Evolutionary conservation across 345 rosid species (phyloP).

Genomic region (Acer negundo): DNA sequence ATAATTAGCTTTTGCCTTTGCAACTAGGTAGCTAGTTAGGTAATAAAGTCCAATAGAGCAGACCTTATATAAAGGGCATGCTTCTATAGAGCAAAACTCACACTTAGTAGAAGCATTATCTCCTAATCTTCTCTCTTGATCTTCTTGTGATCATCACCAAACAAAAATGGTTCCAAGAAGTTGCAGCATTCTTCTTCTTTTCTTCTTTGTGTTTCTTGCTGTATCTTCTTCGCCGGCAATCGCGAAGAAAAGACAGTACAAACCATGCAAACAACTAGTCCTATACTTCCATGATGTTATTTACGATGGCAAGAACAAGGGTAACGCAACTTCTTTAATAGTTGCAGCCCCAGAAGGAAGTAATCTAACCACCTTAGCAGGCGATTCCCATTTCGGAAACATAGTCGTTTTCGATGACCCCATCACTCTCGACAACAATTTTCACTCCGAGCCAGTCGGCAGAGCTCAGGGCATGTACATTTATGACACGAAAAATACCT

Average conservation of each 20-base stretch:
- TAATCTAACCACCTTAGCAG: slow-evolving; percentile 37
- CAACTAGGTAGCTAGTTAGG: too few species aligned
- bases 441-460: slow-evolving; percentile 41
- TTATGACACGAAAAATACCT: slow-evolving; percentile 43
- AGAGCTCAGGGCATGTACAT: slow-evolving; percentile 54
- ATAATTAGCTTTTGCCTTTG: neutral
- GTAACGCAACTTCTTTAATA: slow-evolving; percentile 46
- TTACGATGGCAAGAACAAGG: slow-evolving; percentile 48
- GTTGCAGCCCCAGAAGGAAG: slow-evolving; percentile 43
- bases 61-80: neutral
- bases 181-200: neutral
- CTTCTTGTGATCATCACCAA: too few species aligned
- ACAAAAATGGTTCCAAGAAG: slow-evolving; percentile 19
- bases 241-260: slow-evolving; percentile 10
- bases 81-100: neutral
- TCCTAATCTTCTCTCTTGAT: neutral
- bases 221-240: neutral
- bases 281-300: slow-evolving; percentile 52
- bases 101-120: neutral
- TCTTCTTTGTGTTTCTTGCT: slow-evolving; percentile 12
- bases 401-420: slow-evolving; percentile 54
- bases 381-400: slow-evolving; percentile 42
- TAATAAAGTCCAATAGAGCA: neutral
- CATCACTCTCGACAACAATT: slow-evolving; percentile 46
- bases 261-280: slow-evolving; percentile 42